Percentiles rank a stretch among this genome's conserved stretches.
Conservation (phyloP, 2,329 filamentous ascomycete genomes). For the Neopestalotiopsis rosae region DNA sequence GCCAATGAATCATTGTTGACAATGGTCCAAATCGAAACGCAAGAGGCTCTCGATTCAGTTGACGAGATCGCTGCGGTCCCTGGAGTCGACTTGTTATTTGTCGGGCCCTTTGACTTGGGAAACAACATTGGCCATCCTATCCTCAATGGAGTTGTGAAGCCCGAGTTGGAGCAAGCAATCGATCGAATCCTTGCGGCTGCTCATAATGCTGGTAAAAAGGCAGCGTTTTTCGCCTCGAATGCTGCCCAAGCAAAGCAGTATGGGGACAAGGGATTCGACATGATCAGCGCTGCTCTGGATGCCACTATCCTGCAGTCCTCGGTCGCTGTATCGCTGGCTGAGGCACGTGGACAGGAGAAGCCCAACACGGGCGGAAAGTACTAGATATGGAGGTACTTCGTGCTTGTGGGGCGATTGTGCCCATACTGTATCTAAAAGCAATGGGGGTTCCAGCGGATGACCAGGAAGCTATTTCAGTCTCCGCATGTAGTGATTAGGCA, state of each 20-base stretch:
- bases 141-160: conserved; percentile 62
- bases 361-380: conserved; percentile 47
- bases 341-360: conserved; percentile 47
- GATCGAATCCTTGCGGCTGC: conserved; percentile 62
- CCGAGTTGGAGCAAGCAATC: conserved; percentile 64
- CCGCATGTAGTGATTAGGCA: too few relatives aligned
- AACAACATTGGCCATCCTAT: conserved; percentile 69
- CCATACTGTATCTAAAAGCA: neutral
- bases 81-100: conserved; percentile 68
- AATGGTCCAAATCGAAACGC: conserved; percentile 72
- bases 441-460: too few relatives aligned
- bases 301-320: conserved; percentile 54
- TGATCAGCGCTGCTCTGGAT: conserved; percentile 65
- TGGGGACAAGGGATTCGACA: conserved; percentile 63
- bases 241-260: conserved; percentile 61
- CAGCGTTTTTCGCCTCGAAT: conserved; percentile 62
- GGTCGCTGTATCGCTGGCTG: conserved; percentile 51
- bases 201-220: conserved; percentile 68
- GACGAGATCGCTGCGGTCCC: conserved; percentile 66
- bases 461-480: too few relatives aligned
- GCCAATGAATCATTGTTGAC: conserved; percentile 64
- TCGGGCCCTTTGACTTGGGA: conserved; percentile 71
- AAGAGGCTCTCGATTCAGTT: conserved; percentile 63
- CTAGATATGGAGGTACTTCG: conserved; percentile 30
- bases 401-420: neutral